A percentile compares a stretch with the other conserved stretches of the same genome.
These are phyloP conservation scores for Gossypium lobatum DNA, from an alignment of 441 rosid genomes.

Conservation along the genomic window DNA sequence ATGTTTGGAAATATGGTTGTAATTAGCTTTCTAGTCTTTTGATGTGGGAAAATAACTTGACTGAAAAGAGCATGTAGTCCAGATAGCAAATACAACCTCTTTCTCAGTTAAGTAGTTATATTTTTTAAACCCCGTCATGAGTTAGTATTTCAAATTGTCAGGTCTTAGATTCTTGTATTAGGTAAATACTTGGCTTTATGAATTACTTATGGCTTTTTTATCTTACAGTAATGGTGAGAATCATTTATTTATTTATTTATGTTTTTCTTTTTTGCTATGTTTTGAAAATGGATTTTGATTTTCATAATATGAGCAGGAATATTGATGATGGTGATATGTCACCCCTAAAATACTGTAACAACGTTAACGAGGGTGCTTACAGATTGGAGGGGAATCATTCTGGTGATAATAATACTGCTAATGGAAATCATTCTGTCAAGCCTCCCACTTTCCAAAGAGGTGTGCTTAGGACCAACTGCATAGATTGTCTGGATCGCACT, in stretches of 20 bases:
- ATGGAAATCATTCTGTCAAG: conserved; percentile 50
- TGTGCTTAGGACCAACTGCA: conserved; percentile 92
- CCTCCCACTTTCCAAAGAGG: conserved; percentile 67
- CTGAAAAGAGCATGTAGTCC: not conserved
- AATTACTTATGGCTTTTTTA: conserved; percentile 8
- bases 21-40: conserved; percentile 6
- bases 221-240: conserved; percentile 5
- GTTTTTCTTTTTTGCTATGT: conserved; percentile 8
- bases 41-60: not conserved
- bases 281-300: conserved; percentile 16
- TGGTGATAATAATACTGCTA: conserved; percentile 28
- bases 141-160: not conserved
- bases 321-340: conserved; percentile 32
- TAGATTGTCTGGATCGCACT: conserved; percentile 96
- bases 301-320: conserved; percentile 43
- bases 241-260: not conserved
- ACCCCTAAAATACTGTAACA: conserved; percentile 31
- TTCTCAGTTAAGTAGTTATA: not conserved
- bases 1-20: not conserved
- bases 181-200: conserved; percentile 2
- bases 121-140: not conserved
- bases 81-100: not conserved
- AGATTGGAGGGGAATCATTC: conserved; percentile 30
- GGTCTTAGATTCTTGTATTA: conserved; percentile 2
- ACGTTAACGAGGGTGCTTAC: conserved; percentile 40